Conservation (phyloP, 2,329 filamentous ascomycete species). For the Trichoderma sp. region DNA sequence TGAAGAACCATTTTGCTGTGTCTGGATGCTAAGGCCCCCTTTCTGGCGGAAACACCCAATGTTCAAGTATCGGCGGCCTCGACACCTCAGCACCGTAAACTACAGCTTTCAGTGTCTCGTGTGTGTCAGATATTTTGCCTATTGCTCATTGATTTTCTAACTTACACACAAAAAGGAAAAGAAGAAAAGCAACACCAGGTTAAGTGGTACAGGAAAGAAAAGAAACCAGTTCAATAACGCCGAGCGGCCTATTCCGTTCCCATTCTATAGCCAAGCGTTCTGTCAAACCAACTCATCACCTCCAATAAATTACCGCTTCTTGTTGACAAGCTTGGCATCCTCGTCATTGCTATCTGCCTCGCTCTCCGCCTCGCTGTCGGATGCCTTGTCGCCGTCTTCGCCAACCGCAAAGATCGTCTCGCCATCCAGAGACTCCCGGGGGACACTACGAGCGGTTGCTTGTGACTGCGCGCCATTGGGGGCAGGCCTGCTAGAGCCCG, state of each 20-base stretch:
- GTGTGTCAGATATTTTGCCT: not conserved
- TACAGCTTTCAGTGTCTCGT: not conserved
- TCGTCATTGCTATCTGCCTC: slow-evolving; percentile 37
- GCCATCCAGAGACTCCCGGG: slow-evolving; percentile 67
- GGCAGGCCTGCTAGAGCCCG: slow-evolving; percentile 26
- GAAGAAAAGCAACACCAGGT: not conserved
- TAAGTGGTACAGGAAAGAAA: not conserved
- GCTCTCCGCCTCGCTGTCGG: slow-evolving; percentile 62
- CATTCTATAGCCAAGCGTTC: slow-evolving; percentile 15
- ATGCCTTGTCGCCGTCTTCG: slow-evolving; percentile 80
- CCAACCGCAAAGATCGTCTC: slow-evolving; percentile 97
- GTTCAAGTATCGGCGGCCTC: too few relatives aligned
- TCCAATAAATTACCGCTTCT: slow-evolving; percentile 42
- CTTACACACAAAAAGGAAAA: not conserved
- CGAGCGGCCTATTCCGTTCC: slow-evolving; percentile 13
- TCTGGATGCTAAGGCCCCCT: too few relatives aligned
- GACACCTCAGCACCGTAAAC: too few relatives aligned
- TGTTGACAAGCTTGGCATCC: slow-evolving; percentile 52
- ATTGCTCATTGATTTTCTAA: not conserved
- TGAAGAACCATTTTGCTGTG: too few relatives aligned
- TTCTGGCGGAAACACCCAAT: too few relatives aligned
- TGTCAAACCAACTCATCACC: not conserved
- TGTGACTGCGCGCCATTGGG: slow-evolving; percentile 31
- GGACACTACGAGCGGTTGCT: slow-evolving; percentile 43
- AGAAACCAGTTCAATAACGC: slow-evolving; percentile 26